These are phyloP conservation scores for Didymella arachidicola DNA, from an alignment of 2,329 filamentous ascomycete genomes.

Conservation along the genomic window DNA sequence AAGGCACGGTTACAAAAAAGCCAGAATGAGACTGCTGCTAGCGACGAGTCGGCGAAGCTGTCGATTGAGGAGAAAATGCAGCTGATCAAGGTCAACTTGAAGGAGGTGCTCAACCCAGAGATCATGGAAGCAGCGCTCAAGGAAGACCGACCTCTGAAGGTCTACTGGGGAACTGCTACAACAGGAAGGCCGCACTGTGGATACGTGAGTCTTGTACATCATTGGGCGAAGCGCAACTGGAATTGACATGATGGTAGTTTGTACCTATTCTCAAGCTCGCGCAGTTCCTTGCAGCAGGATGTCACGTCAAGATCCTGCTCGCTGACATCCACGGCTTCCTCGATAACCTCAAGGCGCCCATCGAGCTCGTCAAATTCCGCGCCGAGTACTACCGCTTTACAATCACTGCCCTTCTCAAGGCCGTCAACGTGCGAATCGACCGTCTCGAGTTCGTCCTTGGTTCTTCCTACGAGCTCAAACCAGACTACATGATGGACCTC, in stretches of 20 bases:
- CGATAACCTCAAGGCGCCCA: slow-evolving; percentile 83
- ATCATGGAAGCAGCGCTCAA: slow-evolving; percentile 78
- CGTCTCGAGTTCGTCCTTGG: slow-evolving; percentile 85
- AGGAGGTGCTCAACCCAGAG: slow-evolving; percentile 83
- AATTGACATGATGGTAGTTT: slow-evolving; percentile 56
- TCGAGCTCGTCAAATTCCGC: slow-evolving; percentile 84
- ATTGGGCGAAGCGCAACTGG: not conserved
- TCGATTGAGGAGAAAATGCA: slow-evolving; percentile 69
- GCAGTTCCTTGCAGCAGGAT: slow-evolving; percentile 83
- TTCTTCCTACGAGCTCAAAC: slow-evolving; percentile 76
- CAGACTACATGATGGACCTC: slow-evolving; percentile 84
- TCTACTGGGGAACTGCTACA: slow-evolving; percentile 90
- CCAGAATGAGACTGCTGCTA: slow-evolving; percentile 26
- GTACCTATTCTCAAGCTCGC: slow-evolving; percentile 89
- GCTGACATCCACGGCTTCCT: slow-evolving; percentile 73
- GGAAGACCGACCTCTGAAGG: slow-evolving; percentile 70
- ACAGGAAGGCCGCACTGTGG: slow-evolving; percentile 89
- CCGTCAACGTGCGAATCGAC: slow-evolving; percentile 79
- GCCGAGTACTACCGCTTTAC: slow-evolving; percentile 82
- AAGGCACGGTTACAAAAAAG: slow-evolving; percentile 39
- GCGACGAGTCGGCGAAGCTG: slow-evolving; percentile 43
- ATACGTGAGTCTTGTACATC: slow-evolving; percentile 60
- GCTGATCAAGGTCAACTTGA: slow-evolving; percentile 81
- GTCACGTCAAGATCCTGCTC: slow-evolving; percentile 80
- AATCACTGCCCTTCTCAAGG: slow-evolving; percentile 76